Base-by-base conservation (phyloP, 2,329 filamentous ascomycete genomes). In the Penicillium concentricum region DNA sequence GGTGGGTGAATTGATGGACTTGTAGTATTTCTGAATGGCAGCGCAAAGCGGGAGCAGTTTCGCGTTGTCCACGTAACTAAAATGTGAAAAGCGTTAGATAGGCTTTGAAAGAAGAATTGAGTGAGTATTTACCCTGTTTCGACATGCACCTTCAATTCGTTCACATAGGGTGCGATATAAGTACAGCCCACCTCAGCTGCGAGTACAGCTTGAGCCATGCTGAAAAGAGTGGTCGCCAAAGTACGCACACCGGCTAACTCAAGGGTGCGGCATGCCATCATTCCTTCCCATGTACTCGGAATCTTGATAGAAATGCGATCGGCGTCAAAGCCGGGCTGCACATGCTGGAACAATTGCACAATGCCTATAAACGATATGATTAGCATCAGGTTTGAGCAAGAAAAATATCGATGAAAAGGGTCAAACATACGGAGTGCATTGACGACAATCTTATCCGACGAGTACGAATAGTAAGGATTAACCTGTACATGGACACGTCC, bases 121-220 rank as follows among this genome's bases (percentile, higher is more conserved):
- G 30, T 5, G 12, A 32, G 12, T 9, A 54, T 63, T 47, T 37
- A 72, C 71, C 65, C 68, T 8, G 62, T 50, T 42, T 84, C 81
- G 55, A 87, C 84, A 63, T 87, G 84, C 5, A 86, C 85, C 60
- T 81, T 82, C 39, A 88, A 73, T 61, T 87, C 84, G 65, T 88
- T 87, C 30, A 88, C 82, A 59, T 87, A 80, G 0, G 86, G 86
- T 0, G 85, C 84, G 42, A 88, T 83, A 63, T 87, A 88, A 0
- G 79, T 80, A 62, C 84, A 87, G 4, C 79, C 77, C 0, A 79
- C 82, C 48, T 85, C 80, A 1, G 78, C 81, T 0, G 86, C 85
- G 1, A 87, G 73, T 1, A 77, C 76, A 0, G 84, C 85, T 66
- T 88, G 86, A 39, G 83, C 77, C 63, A 87, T 78, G 42, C 81